Base-by-base conservation (phyloP, 1,284 basidiomycete species). In the Gymnopus androsaceus region DNA sequence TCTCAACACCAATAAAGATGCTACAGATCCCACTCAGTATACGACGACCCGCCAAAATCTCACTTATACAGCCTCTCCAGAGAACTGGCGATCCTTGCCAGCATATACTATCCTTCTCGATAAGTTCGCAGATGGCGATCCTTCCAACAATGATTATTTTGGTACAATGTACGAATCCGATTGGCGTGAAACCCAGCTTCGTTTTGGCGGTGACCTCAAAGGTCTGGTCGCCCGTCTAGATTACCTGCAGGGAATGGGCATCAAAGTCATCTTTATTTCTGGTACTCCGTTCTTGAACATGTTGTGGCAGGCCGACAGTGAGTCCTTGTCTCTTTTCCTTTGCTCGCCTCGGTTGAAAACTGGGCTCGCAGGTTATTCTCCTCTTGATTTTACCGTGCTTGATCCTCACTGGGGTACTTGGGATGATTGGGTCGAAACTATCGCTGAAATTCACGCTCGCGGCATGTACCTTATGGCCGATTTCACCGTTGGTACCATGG, bases 271-370 rank as follows among this genome's bases (percentile, higher is more conserved):
- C 65, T 95, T 92, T 74, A 88, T 95, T 66, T 92, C 94, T 27
- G 94, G 94, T 54, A 96, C 94, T 0, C 85, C 88, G 48, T 96
- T 94, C 72, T 60, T 95, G 61, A 95, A 96, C 79, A 94, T 95
- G 94, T 75, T 93, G 17, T 96, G 94, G 94, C 89, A 94, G 70
- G 90, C 93, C 15, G 94, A 96, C 81, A 93, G 92, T 92, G 60
- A 68, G 90, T 34, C 55, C 59, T 60, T 37, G 4, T 2, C 14
- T 42, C 11, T 55, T 46, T 46, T 56, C 40, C 46, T 58, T 21
- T 12, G 19, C 40, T 34, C 27, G 31, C 19, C 45, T 53, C 17
- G 34, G 6, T 34, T 57, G 34, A 55, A 58, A 59, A 42, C 55
- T 45, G 44, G 55, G 42, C 50, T 60, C 12, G 9, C 56, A 93